A percentile compares a stretch with the other conserved stretches of the same genome.
phyloP scores from a whole-genome alignment of 768 basidiomycete genomes.

The Clathrus columnatus region DNA sequence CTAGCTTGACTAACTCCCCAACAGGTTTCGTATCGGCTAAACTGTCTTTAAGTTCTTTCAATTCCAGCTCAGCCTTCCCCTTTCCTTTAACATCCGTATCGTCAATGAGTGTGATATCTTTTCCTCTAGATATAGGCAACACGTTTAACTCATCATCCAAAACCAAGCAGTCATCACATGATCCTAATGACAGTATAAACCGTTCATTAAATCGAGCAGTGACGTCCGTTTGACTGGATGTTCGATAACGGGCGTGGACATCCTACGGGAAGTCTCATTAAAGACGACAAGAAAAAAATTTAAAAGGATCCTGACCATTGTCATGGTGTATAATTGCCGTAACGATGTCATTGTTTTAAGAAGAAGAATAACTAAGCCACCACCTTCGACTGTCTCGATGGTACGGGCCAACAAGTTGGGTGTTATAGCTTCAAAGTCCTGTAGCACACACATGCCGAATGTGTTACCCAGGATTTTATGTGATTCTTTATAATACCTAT shows the following conservation, averaged over 20 bases:
- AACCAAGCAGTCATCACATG: constrained; percentile 86
- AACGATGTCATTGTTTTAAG: constrained; percentile 94
- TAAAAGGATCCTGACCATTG: constrained; percentile 48
- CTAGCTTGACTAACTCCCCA: constrained; percentile 81
- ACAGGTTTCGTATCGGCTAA: constrained; percentile 78
- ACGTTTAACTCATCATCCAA: constrained; percentile 98
- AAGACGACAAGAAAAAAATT: constrained; percentile 22
- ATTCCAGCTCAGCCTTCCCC: constrained; percentile 49
- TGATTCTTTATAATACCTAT: constrained; percentile 94
- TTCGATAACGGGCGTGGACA: constrained; percentile 90
- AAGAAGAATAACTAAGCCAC: constrained; percentile 78
- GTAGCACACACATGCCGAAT: constrained; percentile 92
- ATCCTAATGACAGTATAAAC: constrained; percentile 93
- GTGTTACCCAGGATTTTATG: constrained; percentile 96
- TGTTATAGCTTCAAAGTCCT: constrained; percentile 97
- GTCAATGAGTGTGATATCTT: constrained; percentile 72
- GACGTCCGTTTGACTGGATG: constrained; percentile 80
- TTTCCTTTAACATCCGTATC: constrained; percentile 32
- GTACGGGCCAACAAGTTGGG: constrained; percentile 95
- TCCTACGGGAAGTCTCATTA: constrained; percentile 45
- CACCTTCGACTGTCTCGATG: constrained; percentile 97
- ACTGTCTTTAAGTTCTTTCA: constrained; percentile 70
- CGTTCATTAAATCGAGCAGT: constrained; percentile 97
- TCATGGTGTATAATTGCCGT: constrained; percentile 87
- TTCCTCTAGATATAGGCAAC: constrained; percentile 88